Evolutionary conservation across 2,329 filamentous ascomycete genomes (phyloP), one percentile per base, ranked within the genome.

Genomic region (Microsporum ferrugineum): DNA sequence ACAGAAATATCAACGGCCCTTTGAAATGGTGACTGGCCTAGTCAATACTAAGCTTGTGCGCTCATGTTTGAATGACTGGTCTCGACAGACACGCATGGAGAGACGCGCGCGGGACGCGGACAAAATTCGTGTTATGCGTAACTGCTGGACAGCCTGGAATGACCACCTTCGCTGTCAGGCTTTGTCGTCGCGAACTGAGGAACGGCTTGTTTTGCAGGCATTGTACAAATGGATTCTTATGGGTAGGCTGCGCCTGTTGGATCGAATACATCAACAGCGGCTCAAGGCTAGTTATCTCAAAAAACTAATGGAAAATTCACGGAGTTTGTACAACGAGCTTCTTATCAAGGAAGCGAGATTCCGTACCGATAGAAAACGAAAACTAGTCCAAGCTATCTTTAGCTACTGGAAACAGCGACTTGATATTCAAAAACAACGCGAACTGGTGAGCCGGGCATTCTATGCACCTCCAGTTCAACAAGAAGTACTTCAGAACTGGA

Each of bases 221-320:
- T 73, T 87, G 63, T 85, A 84, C 69, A 83, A 78, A 69, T 86
- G 83, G 84, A 77, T 81, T n/a, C 67, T 86, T 34, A 77, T 79
- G 38, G 78, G 77, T 60, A 70, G 78, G 63, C 74, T 68, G 55
- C 68, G 70, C 23, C 69, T 78, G 33, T 71, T 76, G 69, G 70
- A 70, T 60, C 69, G 73, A 55, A 71, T 76, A 55, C 70, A 67
- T 41, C 72, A 76, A n/a, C 71, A 74, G 63, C 71, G 72, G 10
- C 69, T 75, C 49, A 73, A 75, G 43, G 69, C 69, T 5, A 71
- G 73, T 31, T 69, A 71, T 5, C 72, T 80, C 31, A 67, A 71
- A 34, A 69, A 65, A 31, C 75, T 78, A 70, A 70, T 75, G 38
- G 66, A 74, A 39, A 75, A 72, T 66, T 72, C 71, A 27, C 70